Base-by-base conservation (phyloP, 257 asterid genomes). In the Nicotiana benthamiana region DNA sequence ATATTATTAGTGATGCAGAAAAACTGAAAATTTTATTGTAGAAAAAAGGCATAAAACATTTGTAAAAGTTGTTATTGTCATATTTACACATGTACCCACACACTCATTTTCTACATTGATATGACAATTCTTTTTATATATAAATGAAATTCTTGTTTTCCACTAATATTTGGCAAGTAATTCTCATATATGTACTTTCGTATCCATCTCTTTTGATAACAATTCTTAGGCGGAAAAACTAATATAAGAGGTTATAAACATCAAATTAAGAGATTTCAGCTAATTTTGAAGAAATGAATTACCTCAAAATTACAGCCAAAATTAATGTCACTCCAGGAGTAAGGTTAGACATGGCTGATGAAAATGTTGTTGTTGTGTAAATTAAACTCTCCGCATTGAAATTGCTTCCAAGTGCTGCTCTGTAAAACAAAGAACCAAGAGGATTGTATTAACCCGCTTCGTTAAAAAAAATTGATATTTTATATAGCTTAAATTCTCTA, bases 321-420 rank as follows among this genome's bases (percentile, higher is more conserved):
- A 91, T 18, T 67, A 90, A 89, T 27, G 97, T 92, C 3, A 90
- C 22, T 24, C 91, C 94, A 5, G 97, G 96, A 34, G 86, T 80
- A 79, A 92, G 84, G 77, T 92, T 92, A 61, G 83, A 32, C 80
- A 84, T 87, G 5, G 97, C 96, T 13, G 93, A 89, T 1, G 84
- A 87, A 53, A 87, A 90, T 30, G 97, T 91, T 3, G 91, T 90
- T 0, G 97, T 88, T 22, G 93, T 91, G 52, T 85, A 65, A 40
- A 70, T 85, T 60, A 92, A 80, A 82, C 96, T 89, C 85, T 82
- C 57, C 5, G 91, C 91, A 10, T 81, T 89, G 27, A 92, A 66
- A 83, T 91, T 91, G 80, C 91, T 93, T 17, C 92, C 87, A 81
- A 91, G 28, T 32, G 96, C 80, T 85, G 91, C 96, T 59, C 97